phyloP scores from a whole-genome alignment of 2,329 filamentous ascomycete genomes.

The Aulographum hederae region DNA sequence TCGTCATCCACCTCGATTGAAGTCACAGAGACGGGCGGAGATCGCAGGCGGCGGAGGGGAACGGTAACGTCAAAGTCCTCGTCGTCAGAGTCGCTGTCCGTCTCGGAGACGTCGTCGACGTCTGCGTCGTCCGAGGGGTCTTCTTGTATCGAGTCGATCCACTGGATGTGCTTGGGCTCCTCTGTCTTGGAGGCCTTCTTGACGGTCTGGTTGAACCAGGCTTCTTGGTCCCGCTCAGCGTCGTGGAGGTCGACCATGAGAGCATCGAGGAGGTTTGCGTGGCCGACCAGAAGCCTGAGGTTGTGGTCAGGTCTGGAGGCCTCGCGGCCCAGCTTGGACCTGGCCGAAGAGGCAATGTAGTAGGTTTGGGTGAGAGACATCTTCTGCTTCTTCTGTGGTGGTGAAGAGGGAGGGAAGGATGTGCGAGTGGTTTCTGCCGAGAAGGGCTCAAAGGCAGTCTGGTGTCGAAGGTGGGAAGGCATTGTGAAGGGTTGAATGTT shows the following conservation, averaged over 20 bases:
- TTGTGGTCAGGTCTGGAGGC: slow-evolving; percentile 84
- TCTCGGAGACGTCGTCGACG: slow-evolving; percentile 30
- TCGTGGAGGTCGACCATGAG: slow-evolving; percentile 85
- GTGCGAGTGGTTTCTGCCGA: slow-evolving; percentile 24
- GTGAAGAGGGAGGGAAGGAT: slow-evolving; percentile 16
- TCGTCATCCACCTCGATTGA: slow-evolving; percentile 22
- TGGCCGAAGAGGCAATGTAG: slow-evolving; percentile 91
- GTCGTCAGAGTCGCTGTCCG: slow-evolving; percentile 33
- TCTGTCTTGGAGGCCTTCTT: slow-evolving; percentile 47
- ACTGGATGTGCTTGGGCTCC: slow-evolving; percentile 60
- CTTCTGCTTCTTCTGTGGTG: slow-evolving; percentile 46
- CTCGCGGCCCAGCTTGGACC: slow-evolving; percentile 87
- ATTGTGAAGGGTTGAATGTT: slow-evolving; percentile 14
- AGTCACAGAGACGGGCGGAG: slow-evolving; percentile 23
- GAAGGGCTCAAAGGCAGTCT: slow-evolving; percentile 27
- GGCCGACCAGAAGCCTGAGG: slow-evolving; percentile 84
- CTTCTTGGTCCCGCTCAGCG: slow-evolving; percentile 87
- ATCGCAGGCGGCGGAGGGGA: slow-evolving; percentile 19
- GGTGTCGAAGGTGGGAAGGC: slow-evolving; percentile 30
- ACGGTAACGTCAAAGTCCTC: slow-evolving; percentile 30
- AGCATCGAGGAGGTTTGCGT: slow-evolving; percentile 93
- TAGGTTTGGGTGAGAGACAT: slow-evolving; percentile 99
- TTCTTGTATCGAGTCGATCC: slow-evolving; percentile 49
- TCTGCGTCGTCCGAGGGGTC: slow-evolving; percentile 55
- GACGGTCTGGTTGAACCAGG: slow-evolving; percentile 94